Conservation (phyloP, 2,329 filamentous ascomycete species). For the Pseudofabraea citricarpa region DNA sequence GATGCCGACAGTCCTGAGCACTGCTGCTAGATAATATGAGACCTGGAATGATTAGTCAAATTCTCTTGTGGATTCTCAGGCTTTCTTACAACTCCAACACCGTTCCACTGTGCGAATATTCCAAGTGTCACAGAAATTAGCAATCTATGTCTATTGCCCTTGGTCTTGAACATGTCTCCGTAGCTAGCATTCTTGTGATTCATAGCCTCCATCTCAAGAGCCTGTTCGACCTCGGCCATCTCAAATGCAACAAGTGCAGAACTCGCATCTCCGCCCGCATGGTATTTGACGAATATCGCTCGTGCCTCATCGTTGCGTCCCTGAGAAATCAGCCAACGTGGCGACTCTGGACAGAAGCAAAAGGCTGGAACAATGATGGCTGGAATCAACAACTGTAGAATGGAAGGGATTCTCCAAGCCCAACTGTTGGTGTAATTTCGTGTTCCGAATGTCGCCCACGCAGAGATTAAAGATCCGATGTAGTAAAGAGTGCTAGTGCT, state of each 20-base stretch:
- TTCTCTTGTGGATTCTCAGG: not conserved
- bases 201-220: conserved; percentile 17
- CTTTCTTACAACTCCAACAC: conserved; percentile 5
- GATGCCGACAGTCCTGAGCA: conserved; percentile 21
- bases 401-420: conserved; percentile 14
- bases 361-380: conserved; percentile 33
- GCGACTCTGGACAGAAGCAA: conserved; percentile 47
- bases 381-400: conserved; percentile 38
- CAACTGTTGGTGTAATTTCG: conserved; percentile 32
- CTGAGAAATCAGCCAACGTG: conserved; percentile 43
- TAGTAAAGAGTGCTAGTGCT: conserved; percentile 21
- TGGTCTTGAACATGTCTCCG: conserved; percentile 19
- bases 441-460: conserved; percentile 35
- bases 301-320: conserved; percentile 47
- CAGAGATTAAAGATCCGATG: conserved; percentile 32
- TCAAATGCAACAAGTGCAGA: conserved; percentile 18
- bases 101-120: conserved; percentile 27
- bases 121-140: conserved; percentile 27
- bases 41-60: conserved; percentile 12
- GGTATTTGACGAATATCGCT: conserved; percentile 44
- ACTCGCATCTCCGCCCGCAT: conserved; percentile 39
- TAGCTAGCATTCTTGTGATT: conserved; percentile 9
- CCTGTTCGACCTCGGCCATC: conserved; percentile 19
- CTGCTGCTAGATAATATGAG: conserved; percentile 32
- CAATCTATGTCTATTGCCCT: conserved; percentile 24